These are phyloP conservation scores for Cornus florida DNA, from an alignment of 148 eudicot genomes.

Conservation along the genomic window DNA sequence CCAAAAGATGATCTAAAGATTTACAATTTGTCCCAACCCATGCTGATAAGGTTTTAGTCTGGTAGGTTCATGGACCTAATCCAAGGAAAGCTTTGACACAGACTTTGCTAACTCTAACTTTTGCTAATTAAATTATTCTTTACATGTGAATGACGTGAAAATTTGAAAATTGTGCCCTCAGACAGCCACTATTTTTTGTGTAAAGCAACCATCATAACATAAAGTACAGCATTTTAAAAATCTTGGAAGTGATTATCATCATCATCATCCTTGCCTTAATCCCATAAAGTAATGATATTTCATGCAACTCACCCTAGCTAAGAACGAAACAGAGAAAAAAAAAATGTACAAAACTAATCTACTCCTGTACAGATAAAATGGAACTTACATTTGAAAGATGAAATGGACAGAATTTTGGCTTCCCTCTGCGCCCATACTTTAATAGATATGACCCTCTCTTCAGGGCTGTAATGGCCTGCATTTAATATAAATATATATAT, in stretches of 20 bases:
- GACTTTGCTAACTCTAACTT: neutral
- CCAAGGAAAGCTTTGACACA: neutral
- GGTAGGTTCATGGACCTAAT: no score
- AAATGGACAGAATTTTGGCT: constrained; percentile 43
- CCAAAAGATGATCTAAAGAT: no score
- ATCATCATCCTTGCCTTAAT: no score
- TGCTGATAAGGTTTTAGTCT: no score
- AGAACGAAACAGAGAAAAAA: neutral
- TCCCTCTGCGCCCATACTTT: constrained; percentile 44
- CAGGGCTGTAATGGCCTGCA: constrained; percentile 35
- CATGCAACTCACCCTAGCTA: neutral
- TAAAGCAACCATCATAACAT: neutral
- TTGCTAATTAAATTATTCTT: neutral
- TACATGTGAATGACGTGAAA: neutral
- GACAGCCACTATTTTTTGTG: neutral
- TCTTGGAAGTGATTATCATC: neutral
- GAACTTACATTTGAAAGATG: constrained; percentile 30
- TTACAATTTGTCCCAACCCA: no score
- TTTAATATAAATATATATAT: neutral
- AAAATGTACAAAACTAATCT: neutral
- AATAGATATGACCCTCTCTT: constrained; percentile 39
- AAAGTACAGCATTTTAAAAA: neutral
- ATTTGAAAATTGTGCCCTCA: neutral
- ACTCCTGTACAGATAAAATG: neutral
- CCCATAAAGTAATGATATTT: neutral